These are phyloP conservation scores for Aaosphaeria arxii DNA, from an alignment of 2,329 filamentous ascomycete genomes.

Conservation along the genomic window DNA sequence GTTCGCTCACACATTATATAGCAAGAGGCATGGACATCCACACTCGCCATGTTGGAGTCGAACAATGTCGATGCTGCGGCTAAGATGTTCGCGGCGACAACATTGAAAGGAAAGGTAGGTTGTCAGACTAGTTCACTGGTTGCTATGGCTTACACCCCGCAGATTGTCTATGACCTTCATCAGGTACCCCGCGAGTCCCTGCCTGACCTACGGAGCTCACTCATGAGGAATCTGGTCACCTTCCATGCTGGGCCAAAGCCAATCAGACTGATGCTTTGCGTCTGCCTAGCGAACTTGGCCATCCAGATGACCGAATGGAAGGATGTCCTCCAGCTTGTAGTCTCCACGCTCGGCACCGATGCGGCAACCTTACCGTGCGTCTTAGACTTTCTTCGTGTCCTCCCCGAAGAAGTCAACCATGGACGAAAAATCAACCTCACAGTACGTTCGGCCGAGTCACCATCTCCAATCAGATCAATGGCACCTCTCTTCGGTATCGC, in stretches of 20 bases:
- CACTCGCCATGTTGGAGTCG: conserved; percentile 82
- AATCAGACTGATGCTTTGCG: conserved; percentile 81
- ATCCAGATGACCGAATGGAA: conserved; percentile 97
- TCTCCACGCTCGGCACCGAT: conserved; percentile 72
- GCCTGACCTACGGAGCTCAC: conserved; percentile 74
- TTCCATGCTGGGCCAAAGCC: conserved; percentile 80
- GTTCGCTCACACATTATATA: conserved; percentile 37
- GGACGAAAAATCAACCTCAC: conserved; percentile 98
- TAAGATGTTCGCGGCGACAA: conserved; percentile 93
- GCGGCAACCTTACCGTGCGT: conserved; percentile 80
- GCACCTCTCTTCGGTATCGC: conserved; percentile 33
- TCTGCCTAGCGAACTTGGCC: conserved; percentile 89
- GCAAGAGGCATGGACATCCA: conserved; percentile 88
- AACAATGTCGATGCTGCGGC: conserved; percentile 73
- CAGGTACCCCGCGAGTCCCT: conserved; percentile 78
- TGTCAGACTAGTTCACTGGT: not conserved
- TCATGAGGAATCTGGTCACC: conserved; percentile 75
- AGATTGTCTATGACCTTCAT: conserved; percentile 96
- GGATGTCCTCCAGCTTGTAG: conserved; percentile 80
- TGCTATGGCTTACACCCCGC: conserved; percentile 18
- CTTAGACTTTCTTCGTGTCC: conserved; percentile 91
- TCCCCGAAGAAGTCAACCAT: conserved; percentile 98
- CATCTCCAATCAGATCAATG: conserved; percentile 37
- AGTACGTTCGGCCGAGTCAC: conserved; percentile 71
- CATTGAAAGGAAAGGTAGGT: conserved; percentile 92